Percentiles rank a stretch among this genome's conserved stretches.
These are phyloP conservation scores for Chlorociboria aeruginascens DNA, from an alignment of 495 filamentous ascomycete genomes.

Conservation along the genomic window DNA sequence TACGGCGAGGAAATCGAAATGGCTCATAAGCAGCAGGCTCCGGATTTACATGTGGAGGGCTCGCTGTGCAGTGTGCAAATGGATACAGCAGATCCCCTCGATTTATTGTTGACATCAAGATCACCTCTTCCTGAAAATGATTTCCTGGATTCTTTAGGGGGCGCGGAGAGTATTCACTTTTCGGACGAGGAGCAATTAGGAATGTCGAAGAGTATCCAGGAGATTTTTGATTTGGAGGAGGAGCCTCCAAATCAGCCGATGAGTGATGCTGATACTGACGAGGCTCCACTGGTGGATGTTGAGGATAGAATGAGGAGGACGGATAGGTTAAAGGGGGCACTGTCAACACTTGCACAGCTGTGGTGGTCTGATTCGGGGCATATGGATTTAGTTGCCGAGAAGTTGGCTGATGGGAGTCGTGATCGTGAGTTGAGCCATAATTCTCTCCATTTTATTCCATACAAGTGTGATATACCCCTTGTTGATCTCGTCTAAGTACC, in stretches of 20 bases:
- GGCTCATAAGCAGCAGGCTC: too few relatives aligned
- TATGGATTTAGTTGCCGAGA: slow-evolving; percentile 41
- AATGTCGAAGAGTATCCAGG: slow-evolving; percentile 7
- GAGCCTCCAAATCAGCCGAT: slow-evolving; percentile 3
- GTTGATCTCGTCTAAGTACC: too few relatives aligned
- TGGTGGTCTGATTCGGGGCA: slow-evolving; percentile 24
- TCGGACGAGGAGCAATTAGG: neutral
- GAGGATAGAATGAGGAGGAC: slow-evolving; percentile 13
- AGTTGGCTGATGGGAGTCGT: slow-evolving; percentile 54
- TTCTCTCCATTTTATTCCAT: neutral
- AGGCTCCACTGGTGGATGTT: slow-evolving; percentile 9
- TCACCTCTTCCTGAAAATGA: neutral
- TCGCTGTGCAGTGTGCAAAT: neutral
- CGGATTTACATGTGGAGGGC: neutral
- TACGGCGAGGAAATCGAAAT: neutral
- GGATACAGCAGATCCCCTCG: neutral
- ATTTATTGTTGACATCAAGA: neutral
- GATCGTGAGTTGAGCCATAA: slow-evolving; percentile 39
- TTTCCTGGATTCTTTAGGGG: neutral
- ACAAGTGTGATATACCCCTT: too few relatives aligned
- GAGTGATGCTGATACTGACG: slow-evolving; percentile 11
- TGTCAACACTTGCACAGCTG: slow-evolving; percentile 20
- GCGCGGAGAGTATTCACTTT: neutral
- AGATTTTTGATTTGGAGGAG: slow-evolving; percentile 13
- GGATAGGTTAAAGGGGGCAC: slow-evolving; percentile 19